These are phyloP conservation scores for Canavalia ensiformis DNA, from an alignment of 306 rosid genomes.

Conservation along the genomic window DNA sequence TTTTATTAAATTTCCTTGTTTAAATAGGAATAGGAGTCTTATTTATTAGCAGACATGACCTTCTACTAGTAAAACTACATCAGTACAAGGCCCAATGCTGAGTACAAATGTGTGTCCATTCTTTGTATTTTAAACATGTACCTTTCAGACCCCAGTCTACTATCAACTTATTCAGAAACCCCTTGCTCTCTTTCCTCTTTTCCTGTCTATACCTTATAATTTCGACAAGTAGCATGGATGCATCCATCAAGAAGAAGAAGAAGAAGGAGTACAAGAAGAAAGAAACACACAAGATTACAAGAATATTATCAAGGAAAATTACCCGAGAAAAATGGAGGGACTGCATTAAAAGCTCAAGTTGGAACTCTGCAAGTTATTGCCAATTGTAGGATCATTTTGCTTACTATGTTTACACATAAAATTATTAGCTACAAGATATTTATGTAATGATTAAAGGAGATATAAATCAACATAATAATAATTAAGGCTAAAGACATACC, in stretches of 20 bases:
- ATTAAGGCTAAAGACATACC: slow-evolving; percentile 60
- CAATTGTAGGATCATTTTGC: slow-evolving; percentile 48
- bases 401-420: slow-evolving; percentile 1
- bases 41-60: neutral
- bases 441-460: slow-evolving; percentile 26
- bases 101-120: slow-evolving; percentile 6
- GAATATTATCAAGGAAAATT: slow-evolving; percentile 43
- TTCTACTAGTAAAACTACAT: slow-evolving; percentile 14
- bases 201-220: slow-evolving; percentile 30
- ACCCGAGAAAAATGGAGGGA: slow-evolving; percentile 96
- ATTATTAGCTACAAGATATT: slow-evolving; percentile 20
- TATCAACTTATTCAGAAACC: slow-evolving; percentile 38
- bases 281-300: neutral
- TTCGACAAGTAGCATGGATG: slow-evolving; percentile 21
- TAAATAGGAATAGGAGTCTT: slow-evolving; percentile 15
- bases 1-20: slow-evolving; percentile 9
- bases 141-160: slow-evolving; percentile 1
- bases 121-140: slow-evolving; percentile 30
- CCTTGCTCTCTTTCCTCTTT: slow-evolving; percentile 36
- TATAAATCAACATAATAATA: slow-evolving; percentile 28
- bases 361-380: slow-evolving; percentile 80
- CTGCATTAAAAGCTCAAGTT: slow-evolving; percentile 96
- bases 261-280: slow-evolving; percentile 1
- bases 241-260: slow-evolving; percentile 18
- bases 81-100: slow-evolving; percentile 4